Evolutionary conservation across 176 grass and related monocot species (phyloP).

Genomic region (Ananas comosus): DNA sequence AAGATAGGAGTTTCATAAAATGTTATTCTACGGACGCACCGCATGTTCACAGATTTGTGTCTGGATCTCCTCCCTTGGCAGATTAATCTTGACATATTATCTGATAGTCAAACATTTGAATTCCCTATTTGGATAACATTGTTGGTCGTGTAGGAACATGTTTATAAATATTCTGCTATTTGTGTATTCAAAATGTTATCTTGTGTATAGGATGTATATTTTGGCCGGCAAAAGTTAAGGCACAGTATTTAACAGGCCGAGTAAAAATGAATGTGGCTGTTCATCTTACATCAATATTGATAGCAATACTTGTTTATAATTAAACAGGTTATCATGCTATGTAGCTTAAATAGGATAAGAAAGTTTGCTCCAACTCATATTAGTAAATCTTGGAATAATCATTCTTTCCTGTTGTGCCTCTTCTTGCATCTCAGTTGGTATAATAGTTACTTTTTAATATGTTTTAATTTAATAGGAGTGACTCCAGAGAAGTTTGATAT

Average conservation of each 20-base stretch:
- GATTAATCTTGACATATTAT: not conserved
- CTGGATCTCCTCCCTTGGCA: not conserved
- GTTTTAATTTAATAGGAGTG: slow-evolving; percentile 45
- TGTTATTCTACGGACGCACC: not conserved
- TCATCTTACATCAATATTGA: not conserved
- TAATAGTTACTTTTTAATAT: slow-evolving; percentile 28
- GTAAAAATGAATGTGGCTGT: too few species aligned
- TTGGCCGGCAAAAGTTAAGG: too few species aligned
- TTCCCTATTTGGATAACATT: not conserved
- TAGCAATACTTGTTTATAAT: not conserved
- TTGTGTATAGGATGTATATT: too few species aligned
- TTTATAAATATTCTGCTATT: too few species aligned
- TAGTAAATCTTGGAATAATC: not conserved
- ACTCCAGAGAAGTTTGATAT: slow-evolving; percentile 49
- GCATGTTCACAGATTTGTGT: not conserved
- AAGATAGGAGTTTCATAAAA: slow-evolving; percentile 3
- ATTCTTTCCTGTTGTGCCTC: not conserved
- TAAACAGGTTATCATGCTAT: not conserved
- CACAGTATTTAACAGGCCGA: too few species aligned
- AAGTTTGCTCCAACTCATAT: not conserved
- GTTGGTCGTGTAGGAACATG: too few species aligned
- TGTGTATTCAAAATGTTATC: too few species aligned
- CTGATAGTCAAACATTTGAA: not conserved
- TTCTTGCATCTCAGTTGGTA: slow-evolving; percentile 12
- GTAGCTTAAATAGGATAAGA: not conserved